Base-by-base conservation (phyloP, 345 rosid genomes). In the Arabidopsis arenosa region DNA sequence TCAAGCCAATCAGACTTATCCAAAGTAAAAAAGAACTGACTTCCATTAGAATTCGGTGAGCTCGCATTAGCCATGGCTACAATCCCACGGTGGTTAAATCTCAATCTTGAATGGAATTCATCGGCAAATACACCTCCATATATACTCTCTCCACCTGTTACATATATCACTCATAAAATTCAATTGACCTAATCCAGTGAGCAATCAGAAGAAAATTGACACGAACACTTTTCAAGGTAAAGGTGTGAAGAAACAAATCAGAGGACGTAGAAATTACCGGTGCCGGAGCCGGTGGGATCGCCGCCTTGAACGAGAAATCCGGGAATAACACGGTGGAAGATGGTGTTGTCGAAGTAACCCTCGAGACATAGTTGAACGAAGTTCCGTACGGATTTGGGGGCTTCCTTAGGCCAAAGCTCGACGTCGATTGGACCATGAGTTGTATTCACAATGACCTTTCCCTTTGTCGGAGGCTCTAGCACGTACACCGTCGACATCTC, bases 341-440 rank as follows among this genome's bases (percentile, higher is more conserved):
- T 80, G 76, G 96, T 95, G 77, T 82, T 73, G 74, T 86, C 96
- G 78, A 82, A 95, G 88, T 87, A 95, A 63, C 96, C 91, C 72
- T 92, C 97, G 72, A 95, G 93, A 67, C 97, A 95, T 40, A 95
- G 91, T 79, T 90, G 97, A 32, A 92, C 93, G 83, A 95, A 92
- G 83, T 92, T 95, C 43, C 99, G 75, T 6, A 89, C 97, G 32
- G 98, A 97, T 79, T 90, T 92, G 1, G 99, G 96, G 0, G 97
- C 93, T 79, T 95, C 97, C 55, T 89, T 92, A 1, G 99, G 97
- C 99, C 97, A 95, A 8, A 95, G 86, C 87, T 95, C 96, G 83
- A 95, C 75, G 83, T 92, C 97, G 6, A 95, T 66, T 0, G 97
- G 98, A 0, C 99, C 98, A 76, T 90, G 83, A 36, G 93, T 87